Base-by-base conservation (phyloP, 805 yeast genomes). In the Candida stauntonica region DNA sequence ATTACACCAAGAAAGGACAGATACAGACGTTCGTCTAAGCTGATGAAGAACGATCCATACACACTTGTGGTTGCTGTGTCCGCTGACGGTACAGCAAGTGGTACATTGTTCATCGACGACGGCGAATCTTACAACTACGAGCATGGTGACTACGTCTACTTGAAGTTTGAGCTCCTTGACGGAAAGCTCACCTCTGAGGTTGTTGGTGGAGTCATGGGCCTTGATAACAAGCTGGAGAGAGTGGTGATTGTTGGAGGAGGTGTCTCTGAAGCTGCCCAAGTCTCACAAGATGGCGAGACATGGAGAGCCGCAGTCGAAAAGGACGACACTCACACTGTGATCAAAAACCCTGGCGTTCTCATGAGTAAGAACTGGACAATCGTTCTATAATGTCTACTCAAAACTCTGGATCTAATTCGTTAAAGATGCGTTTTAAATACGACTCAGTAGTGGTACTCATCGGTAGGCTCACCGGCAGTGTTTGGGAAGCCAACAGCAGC, bases 1-100 rank as follows among this genome's bases (percentile, higher is more conserved):
- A 73, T 91, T 12, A 56, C 83, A 17, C 66, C 81, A 13, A 72
- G 77, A 26, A 82, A 81, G 45, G 84, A 79, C 35, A 73, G 95
- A 47, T 73, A 78, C 47, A 77, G 99, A 57, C 74, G 98, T 47
- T 84, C 95, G 0, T 63, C 94, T 3, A 77, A 71, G 54, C 63
- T 85, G 45, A 86, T 84, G 91, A 64, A 57, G 18, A 63, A 70
- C 46, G 98, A 89, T 57, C 96, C 97, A 4, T 86, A 79, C 57
- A 83, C 94, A 0, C 52, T 89, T 26, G 68, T 81, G 2, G 62
- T 89, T 30, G 86, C 85, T 0, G 67, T 80, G 9, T 68, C 67
- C 39, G 48, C 54, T 3, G 50, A 62, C 2, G 80, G 79, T 1
- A 46, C 51, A 6, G 87, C 89, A 0, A 58, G 60, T 0, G 84